Conservation (phyloP, 139 green algal genomes). For the Ostreobium quekettii region DNA sequence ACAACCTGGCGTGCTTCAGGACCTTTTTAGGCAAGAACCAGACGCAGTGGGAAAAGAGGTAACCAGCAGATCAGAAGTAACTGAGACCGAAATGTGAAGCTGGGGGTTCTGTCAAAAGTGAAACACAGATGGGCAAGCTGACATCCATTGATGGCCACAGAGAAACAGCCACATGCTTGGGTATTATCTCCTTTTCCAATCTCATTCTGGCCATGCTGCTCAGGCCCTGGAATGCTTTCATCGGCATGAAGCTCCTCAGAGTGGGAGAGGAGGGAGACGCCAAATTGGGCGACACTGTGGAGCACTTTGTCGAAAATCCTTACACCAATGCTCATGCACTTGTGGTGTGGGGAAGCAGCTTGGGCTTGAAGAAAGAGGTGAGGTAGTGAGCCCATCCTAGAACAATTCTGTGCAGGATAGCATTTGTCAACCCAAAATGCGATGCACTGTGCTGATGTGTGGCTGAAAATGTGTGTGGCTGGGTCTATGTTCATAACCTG, state of each 20-base stretch:
- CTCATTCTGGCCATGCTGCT: too few relatives aligned
- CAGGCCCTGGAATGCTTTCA: too few relatives aligned
- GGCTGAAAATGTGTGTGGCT: neutral
- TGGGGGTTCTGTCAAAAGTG: too few relatives aligned
- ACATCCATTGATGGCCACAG: neutral
- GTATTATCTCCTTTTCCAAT: too few relatives aligned
- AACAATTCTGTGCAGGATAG: neutral
- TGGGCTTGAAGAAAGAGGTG: neutral
- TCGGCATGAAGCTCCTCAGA: too few relatives aligned
- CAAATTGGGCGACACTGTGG: neutral
- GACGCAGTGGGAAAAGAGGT: too few relatives aligned
- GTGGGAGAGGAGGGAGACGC: too few relatives aligned
- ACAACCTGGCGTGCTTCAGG: too few relatives aligned
- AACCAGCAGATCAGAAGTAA: too few relatives aligned
- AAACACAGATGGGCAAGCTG: neutral
- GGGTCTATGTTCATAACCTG: neutral
- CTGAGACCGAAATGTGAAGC: too few relatives aligned
- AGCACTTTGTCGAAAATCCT: conserved; percentile 11
- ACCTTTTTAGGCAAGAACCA: too few relatives aligned
- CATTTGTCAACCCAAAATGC: neutral
- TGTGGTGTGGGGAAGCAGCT: neutral
- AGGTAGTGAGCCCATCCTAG: neutral
- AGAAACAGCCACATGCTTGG: too few relatives aligned
- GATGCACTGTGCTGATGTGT: neutral
- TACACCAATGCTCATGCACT: conserved; percentile 10